These are phyloP conservation scores for Hsuehochloa calcarea DNA, from an alignment of 176 grass and related monocot species.

Conservation along the genomic window DNA sequence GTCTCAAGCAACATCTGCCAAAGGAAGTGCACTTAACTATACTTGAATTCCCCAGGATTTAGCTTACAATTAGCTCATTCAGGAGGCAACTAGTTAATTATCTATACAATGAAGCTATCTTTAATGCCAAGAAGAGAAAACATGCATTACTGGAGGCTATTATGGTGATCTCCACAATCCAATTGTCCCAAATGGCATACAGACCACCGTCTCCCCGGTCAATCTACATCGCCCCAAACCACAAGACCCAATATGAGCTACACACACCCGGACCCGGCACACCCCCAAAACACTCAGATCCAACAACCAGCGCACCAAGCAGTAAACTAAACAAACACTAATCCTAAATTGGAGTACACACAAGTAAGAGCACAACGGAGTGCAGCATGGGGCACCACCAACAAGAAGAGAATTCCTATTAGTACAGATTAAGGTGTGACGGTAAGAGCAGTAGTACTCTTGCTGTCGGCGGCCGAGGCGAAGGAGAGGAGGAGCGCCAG, in stretches of 20 bases:
- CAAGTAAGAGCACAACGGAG: neutral
- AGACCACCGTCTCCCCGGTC: neutral
- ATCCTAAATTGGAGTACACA: neutral
- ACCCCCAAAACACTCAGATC: slow-evolving; percentile 23
- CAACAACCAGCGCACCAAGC: neutral
- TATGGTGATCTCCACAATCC: neutral
- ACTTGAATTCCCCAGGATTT: neutral
- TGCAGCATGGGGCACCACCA: slow-evolving; percentile 1
- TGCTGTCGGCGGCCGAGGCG: slow-evolving; percentile 69
- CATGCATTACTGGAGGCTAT: neutral
- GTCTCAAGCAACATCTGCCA: neutral
- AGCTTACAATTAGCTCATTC: neutral
- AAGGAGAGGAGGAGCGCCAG: slow-evolving; percentile 53
- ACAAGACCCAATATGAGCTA: slow-evolving; percentile 6
- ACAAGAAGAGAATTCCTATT: neutral
- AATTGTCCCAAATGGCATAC: neutral
- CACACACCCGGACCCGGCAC: neutral
- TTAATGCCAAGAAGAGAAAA: neutral
- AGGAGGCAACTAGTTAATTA: neutral
- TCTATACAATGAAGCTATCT: neutral
- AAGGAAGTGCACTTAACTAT: neutral
- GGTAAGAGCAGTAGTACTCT: slow-evolving; percentile 39
- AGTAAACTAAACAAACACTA: no score
- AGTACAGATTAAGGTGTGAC: neutral
- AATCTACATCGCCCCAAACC: neutral